Conservation (phyloP, 495 filamentous ascomycete genomes). For the Aspergillus asperescens region DNA sequence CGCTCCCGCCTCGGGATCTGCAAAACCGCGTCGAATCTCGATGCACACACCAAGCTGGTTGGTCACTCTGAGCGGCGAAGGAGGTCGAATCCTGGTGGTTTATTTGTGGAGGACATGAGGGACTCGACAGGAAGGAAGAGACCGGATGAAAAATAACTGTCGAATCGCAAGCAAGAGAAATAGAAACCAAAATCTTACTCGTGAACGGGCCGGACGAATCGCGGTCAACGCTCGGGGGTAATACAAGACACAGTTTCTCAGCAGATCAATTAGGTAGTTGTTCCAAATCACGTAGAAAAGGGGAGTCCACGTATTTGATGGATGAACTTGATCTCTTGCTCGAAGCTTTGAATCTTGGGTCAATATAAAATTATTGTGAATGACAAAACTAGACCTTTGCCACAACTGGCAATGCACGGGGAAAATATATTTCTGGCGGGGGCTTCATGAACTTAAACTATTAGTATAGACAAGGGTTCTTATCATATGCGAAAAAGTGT, state of each 20-base stretch:
- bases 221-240: neutral
- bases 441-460: neutral
- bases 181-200: slow-evolving; percentile 1
- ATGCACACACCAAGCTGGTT: slow-evolving; percentile 2
- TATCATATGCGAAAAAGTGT: too few species aligned
- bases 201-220: slow-evolving; percentile 2
- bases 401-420: neutral
- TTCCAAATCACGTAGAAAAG: slow-evolving; percentile 17
- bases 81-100: neutral
- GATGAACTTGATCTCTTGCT: neutral
- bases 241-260: neutral
- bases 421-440: neutral
- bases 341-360: neutral
- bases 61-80: slow-evolving; percentile 6
- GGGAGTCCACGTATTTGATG: neutral
- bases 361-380: neutral
- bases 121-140: neutral
- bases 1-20: slow-evolving; percentile 16
- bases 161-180: slow-evolving; percentile 10
- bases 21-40: slow-evolving; percentile 5
- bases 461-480: neutral
- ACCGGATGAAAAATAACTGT: neutral
- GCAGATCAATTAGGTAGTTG: neutral
- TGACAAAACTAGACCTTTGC: neutral
- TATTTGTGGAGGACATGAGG: slow-evolving; percentile 4